Base-by-base conservation (phyloP, 768 basidiomycete species). In the Dioszegia aurantiaca region DNA sequence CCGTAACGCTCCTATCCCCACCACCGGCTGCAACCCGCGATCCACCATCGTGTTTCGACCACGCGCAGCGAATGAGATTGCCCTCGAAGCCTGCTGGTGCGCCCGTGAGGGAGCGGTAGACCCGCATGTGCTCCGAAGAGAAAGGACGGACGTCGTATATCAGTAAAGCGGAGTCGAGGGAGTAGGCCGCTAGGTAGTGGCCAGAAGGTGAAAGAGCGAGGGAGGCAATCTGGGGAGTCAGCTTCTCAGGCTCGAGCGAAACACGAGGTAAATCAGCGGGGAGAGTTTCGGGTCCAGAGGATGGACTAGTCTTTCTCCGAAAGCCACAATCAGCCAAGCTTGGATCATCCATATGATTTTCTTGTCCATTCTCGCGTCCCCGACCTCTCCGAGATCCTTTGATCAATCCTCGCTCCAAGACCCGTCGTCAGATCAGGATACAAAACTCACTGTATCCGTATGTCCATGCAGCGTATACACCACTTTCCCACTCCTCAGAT, bases 51-150 rank as follows among this genome's bases (percentile, higher is more conserved):
- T 74, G 70, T 67, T 81, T 84, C 71, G 88, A 89, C 94, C 94
- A 99, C 0, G 88, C 86, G 1, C 84, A 89, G 56, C 84, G 82
- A n/a, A 90, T 76, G 28, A 98, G 79, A 0, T 88, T 83, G 58
- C 87, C 86, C 77, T 99, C 95, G 71, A 97, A 97, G 0, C 95
- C 95, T 6, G 92, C 89, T 3, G 93, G 91, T 0, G 91, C 87
- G 37, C 95, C 95, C 17, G 83, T 27, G 87, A 75, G 62, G 16
- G 72, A 73, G 39, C 91, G 86, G 74, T 95, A 89, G 65, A 92
- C 78, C 37, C 91, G 83, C 24, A 85, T 83, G 2, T 90, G 86
- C 0, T 86, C 84, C 0, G 91, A 86, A 1, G 90, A 89, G 80
- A 98, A 99, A 0, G 95, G 94, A 28, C 90, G 86, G 19, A 97